Conservation (phyloP, 1,284 basidiomycete species). For the Omphalotus olearius region DNA sequence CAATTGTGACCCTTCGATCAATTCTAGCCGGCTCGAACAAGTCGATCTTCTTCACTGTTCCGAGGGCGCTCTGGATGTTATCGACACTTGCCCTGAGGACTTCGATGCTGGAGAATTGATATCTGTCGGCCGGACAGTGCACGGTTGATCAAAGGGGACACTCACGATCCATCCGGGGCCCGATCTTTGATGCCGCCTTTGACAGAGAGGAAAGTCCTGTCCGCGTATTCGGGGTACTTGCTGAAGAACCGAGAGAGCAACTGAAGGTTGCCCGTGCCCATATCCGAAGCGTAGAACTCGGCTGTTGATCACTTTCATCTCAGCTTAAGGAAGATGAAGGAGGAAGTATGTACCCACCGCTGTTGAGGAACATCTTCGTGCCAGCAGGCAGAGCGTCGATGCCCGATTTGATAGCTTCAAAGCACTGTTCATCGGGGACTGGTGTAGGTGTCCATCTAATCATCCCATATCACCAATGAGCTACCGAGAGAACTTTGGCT, state of each 20-base stretch:
- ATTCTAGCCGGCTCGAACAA: constrained; percentile 5
- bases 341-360: background rate
- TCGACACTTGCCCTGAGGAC: background rate
- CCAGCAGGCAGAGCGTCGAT: constrained; percentile 12
- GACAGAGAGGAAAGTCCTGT: constrained; percentile 5
- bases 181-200: constrained; percentile 1
- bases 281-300: constrained; percentile 5
- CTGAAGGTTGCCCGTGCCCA: constrained; percentile 1
- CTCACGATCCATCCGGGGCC: constrained; percentile 4
- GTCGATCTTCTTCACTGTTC: constrained; percentile 5
- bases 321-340: background rate
- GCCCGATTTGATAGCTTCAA: constrained; percentile 21
- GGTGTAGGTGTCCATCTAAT: constrained; percentile 22
- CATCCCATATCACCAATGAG: too few relatives aligned
- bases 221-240: constrained; percentile 5
- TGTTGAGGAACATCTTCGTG: constrained; percentile 12
- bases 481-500: background rate
- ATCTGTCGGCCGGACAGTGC: background rate
- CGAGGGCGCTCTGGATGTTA: background rate
- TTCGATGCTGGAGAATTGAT: background rate
- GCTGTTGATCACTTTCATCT: background rate
- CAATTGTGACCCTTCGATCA: background rate
- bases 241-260: constrained; percentile 3
- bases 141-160: background rate
- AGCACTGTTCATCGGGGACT: constrained; percentile 33